A percentile compares a stretch with the other conserved stretches of the same genome.
These are phyloP conservation scores for Stramenopiles sp. DNA, from an alignment of 352 stramenopile species.

Conservation along the genomic window DNA sequence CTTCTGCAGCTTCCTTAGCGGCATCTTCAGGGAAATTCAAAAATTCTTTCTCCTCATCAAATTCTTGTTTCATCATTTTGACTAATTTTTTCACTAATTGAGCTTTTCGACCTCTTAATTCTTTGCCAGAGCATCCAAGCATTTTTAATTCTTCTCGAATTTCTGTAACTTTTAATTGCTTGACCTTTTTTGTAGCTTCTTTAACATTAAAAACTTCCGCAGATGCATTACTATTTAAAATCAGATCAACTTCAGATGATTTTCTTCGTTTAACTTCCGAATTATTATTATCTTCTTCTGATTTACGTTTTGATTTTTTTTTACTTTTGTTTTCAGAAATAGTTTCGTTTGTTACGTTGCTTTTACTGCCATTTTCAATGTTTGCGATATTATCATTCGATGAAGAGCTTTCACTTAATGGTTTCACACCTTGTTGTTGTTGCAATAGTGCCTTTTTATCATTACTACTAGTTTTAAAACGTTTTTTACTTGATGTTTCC, in stretches of 20 bases:
- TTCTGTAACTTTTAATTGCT: neutral
- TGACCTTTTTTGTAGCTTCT: neutral
- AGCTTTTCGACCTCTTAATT: neutral
- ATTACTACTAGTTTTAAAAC: neutral
- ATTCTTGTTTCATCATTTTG: neutral
- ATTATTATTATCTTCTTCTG: neutral
- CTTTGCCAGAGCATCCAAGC: neutral
- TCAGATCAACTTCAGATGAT: neutral
- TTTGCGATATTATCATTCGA: too few species aligned
- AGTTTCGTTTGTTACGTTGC: too few species aligned
- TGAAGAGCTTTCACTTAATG: too few species aligned
- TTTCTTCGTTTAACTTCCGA: neutral
- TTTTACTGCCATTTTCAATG: too few species aligned
- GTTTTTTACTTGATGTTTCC: neutral
- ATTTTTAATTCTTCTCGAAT: neutral
- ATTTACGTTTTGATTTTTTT: neutral
- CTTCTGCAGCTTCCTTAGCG: neutral
- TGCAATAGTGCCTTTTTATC: too few species aligned
- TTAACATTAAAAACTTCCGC: neutral
- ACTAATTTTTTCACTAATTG: neutral
- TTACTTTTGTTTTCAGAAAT: too few species aligned
- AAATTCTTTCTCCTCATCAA: neutral
- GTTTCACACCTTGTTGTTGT: too few species aligned
- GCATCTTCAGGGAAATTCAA: neutral
- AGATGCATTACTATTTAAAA: neutral